Evolutionary conservation across 2,329 filamentous ascomycete genomes (phyloP).

Genomic region (Aspergillus sp.): DNA sequence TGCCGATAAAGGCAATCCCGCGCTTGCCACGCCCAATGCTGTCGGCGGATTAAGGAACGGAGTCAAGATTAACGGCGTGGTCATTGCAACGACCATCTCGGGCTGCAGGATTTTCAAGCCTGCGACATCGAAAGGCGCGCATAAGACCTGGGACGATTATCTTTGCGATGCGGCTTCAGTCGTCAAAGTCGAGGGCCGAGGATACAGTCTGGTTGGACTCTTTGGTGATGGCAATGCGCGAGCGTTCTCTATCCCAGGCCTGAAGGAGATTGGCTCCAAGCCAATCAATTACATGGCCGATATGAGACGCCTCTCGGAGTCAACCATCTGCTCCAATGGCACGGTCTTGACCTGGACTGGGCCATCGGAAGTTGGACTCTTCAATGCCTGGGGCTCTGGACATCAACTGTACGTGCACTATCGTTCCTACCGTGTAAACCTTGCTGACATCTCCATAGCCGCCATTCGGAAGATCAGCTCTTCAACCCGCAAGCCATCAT

Average conservation of each 20-base stretch:
- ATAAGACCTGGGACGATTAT: constrained; percentile 80
- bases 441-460: constrained; percentile 17
- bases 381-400: constrained; percentile 83
- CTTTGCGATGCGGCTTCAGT: constrained; percentile 80
- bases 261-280: constrained; percentile 77
- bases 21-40: constrained; percentile 69
- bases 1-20: constrained; percentile 71
- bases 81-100: constrained; percentile 71
- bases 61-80: constrained; percentile 70
- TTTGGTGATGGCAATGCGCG: constrained; percentile 80
- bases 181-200: constrained; percentile 70
- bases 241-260: constrained; percentile 79
- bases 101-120: constrained; percentile 89
- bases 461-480: constrained; percentile 47
- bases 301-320: constrained; percentile 65
- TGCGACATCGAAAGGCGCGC: constrained; percentile 80
- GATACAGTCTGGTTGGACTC: constrained; percentile 76
- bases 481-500: constrained; percentile 73
- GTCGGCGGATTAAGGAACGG: constrained; percentile 78
- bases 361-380: constrained; percentile 76
- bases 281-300: constrained; percentile 69
- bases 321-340: constrained; percentile 72
- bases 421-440: not conserved
- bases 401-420: constrained; percentile 56
- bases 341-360: constrained; percentile 86